Evolutionary conservation across 192 early-diverging fungal genomes (phyloP), one percentile per base, ranked within the genome.

Genomic region (Entomortierella parvispora): DNA sequence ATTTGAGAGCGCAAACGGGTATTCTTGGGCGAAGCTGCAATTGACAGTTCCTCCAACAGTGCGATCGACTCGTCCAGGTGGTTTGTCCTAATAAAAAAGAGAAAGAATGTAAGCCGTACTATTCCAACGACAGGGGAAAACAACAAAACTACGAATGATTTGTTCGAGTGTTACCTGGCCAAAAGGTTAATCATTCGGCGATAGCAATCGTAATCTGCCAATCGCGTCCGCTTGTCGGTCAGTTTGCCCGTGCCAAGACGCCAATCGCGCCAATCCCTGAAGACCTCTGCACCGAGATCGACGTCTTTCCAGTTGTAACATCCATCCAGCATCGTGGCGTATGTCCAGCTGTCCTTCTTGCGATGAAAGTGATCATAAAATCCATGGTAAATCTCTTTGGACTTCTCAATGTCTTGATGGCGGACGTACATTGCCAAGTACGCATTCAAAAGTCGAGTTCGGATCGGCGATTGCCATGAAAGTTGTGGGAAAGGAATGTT

Each of bases 191-290:
- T 79, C 90, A 92, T 91, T 42, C 85, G 71, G 23, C 85, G 70
- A 59, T 87, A 86, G 23, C 79, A 77, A 5, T 83, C 65, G 33
- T 88, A 85, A 52, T 91, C 88, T 34, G 85, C 71, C 20, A 79
- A 67, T 54, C 85, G 74, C 11, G 85, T 88, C 65, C 50, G 55
- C 34, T 77, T 68, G 31, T 82, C 54, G 14, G 67, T 61, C 54
- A 76, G 58, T 31, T 44, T 52, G 23, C 56, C 79, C 18, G 62
- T 69, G 8, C 68, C 64, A 49, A 80, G 71, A 10, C 82, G 80
- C 89, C 90, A 92, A 6, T 80, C 68, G 54, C 90, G 81, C 80
- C 85, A 90, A 52, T 91, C 87, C 51, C 85, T 71, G 87, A 91
- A 94, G 12, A 92, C 83, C 12, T 83, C 85, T 74, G 87, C 89